Evolutionary conservation across 2,329 filamentous ascomycete genomes (phyloP).

Genomic region (Ceratocystis alfenasii): DNA sequence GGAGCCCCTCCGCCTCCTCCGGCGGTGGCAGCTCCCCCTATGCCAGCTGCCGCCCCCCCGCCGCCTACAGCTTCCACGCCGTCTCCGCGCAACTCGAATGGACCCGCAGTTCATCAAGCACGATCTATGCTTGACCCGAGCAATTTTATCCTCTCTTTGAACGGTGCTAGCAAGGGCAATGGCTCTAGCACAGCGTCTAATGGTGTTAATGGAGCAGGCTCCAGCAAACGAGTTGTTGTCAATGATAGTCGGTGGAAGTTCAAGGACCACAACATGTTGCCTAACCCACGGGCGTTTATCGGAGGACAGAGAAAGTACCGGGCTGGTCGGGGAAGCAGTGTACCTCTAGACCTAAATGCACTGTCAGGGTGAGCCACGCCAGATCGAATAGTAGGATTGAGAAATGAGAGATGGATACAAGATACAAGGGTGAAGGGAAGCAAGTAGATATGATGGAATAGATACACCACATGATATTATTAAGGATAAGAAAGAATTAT

Average conservation of each 20-base stretch:
- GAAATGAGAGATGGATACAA: not conserved
- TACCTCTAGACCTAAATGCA: slow-evolving; percentile 69
- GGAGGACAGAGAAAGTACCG: slow-evolving; percentile 69
- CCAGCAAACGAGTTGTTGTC: slow-evolving; percentile 42
- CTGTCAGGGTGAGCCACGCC: slow-evolving; percentile 29
- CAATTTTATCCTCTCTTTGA: slow-evolving; percentile 59
- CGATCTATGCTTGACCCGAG: slow-evolving; percentile 61
- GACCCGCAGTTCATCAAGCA: slow-evolving; percentile 28
- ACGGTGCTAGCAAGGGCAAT: slow-evolving; percentile 42
- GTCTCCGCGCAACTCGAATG: slow-evolving; percentile 22
- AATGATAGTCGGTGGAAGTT: slow-evolving; percentile 80
- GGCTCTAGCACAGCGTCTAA: slow-evolving; percentile 30
- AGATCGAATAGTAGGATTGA: not conserved
- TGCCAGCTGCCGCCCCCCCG: slow-evolving; percentile 32
- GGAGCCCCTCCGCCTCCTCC: slow-evolving; percentile 31
- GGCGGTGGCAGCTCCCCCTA: slow-evolving; percentile 32
- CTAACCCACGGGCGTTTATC: slow-evolving; percentile 70
- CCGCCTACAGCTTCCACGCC: slow-evolving; percentile 29
- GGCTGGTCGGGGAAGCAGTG: slow-evolving; percentile 84
- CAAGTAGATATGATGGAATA: not conserved
- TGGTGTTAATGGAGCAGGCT: slow-evolving; percentile 25
- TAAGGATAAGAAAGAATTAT: slow-evolving; percentile 1
- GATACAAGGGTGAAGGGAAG: not conserved
- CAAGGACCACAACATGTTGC: slow-evolving; percentile 66
- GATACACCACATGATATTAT: slow-evolving; percentile 1